phyloP scores from a whole-genome alignment of 2,329 filamentous ascomycete genomes.

The Cordyceps cateniannulata region DNA sequence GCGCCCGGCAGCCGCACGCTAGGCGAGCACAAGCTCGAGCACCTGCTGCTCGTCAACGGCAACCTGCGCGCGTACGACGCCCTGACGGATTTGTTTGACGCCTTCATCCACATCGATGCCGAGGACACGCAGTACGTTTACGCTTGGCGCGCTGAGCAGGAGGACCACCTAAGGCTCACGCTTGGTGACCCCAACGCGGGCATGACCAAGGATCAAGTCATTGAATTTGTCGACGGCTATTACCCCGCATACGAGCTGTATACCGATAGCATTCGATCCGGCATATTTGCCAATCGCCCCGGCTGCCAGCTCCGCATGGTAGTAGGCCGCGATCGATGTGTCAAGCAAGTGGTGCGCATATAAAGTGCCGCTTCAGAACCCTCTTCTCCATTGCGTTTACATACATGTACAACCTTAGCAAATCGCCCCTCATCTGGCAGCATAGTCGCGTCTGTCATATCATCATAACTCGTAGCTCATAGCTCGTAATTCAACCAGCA shows the following conservation, averaged over 20 bases:
- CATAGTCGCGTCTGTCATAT: neutral
- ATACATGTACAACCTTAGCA: neutral
- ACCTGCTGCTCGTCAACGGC: slow-evolving; percentile 46
- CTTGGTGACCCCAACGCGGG: slow-evolving; percentile 55
- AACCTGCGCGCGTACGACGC: slow-evolving; percentile 40
- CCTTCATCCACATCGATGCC: slow-evolving; percentile 59
- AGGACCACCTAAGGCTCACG: slow-evolving; percentile 58
- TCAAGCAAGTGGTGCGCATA: slow-evolving; percentile 49
- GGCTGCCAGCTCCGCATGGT: slow-evolving; percentile 55
- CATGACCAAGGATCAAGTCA: slow-evolving; percentile 77
- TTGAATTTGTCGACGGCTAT: slow-evolving; percentile 63
- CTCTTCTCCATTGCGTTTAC: neutral
- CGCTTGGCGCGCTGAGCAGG: slow-evolving; percentile 76
- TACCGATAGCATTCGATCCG: slow-evolving; percentile 50
- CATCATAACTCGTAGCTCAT: slow-evolving; percentile 11
- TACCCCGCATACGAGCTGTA: slow-evolving; percentile 69
- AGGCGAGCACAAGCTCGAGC: slow-evolving; percentile 39
- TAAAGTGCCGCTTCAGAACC: slow-evolving; percentile 15
- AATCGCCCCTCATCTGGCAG: neutral
- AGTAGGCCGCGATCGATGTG: slow-evolving; percentile 53
- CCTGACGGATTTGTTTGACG: slow-evolving; percentile 44
- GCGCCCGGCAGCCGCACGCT: slow-evolving; percentile 40
- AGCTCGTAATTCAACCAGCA: neutral
- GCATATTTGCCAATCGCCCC: slow-evolving; percentile 44
- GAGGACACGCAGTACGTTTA: slow-evolving; percentile 72